Evolutionary conservation across 2,329 filamentous ascomycete genomes (phyloP), one percentile per base, ranked within the genome.

Genomic region (Trichoderma brevicompactum): DNA sequence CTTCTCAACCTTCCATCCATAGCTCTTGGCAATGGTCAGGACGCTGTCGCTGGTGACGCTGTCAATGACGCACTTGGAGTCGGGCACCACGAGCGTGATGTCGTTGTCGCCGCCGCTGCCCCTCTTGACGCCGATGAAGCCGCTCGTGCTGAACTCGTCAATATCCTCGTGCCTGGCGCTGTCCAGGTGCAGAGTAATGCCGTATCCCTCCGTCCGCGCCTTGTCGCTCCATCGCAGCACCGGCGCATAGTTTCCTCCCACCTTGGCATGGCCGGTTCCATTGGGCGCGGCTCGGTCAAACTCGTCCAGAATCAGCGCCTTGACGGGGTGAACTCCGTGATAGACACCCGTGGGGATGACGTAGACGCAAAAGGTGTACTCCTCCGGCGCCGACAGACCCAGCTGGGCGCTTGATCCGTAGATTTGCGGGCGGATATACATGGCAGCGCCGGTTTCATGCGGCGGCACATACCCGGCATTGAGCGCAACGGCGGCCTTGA

Each of bases 231-330:
- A 93, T 64, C 91, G 84, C 73, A 98, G 79, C 5, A 98, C 94
- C 2, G 94, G 94, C 9, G 94, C 94, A 75, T 98, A 98, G 80
- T 98, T 98, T 13, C 94, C 95, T 32, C 95, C 94, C 3, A 98
- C 85, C 80, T 98, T 98, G n/a, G 92, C 94, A 68, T 87, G 89
- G 0, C 94, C 94, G 0, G 92, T 96, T 0, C 94, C 94, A 72
- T 93, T 87, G 1, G 95, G 94, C n/a, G 94, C 94, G 0, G 94
- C 87, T 36, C 94, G 91, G 77, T 98, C 94, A 75, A 98, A 98
- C 36, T 95, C 90, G 73, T 98, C 94, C 2, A 98, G 83, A 66
- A 98, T 91, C 61, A 97, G 80, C 1, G 91, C 92, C 73, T 91
- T 89, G n/a, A 97, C 92, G 0, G 94, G 92, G 71, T 93, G 87